Evolutionary conservation across 352 stramenopile genomes (phyloP), one percentile per base, ranked within the genome.

Genomic region (Phytophthora cactorum): DNA sequence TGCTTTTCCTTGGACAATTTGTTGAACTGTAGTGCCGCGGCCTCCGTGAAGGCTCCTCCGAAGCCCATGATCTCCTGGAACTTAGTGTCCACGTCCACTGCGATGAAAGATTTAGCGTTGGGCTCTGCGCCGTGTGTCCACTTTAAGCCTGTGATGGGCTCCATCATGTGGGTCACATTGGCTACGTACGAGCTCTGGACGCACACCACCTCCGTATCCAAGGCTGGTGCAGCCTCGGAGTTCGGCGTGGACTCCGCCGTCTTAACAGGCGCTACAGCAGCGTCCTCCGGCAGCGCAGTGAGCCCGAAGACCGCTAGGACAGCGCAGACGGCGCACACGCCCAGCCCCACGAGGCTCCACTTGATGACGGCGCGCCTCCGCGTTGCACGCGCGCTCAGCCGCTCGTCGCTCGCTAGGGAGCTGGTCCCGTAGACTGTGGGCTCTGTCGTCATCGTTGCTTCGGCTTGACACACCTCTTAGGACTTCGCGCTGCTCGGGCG

Each of bases 21-120:
- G 0, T 76, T 63, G 59, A 98, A 96, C 64, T 97, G 89, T 50
- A 97, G 72, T 7, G 88, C 86, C n/a, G 93, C 78, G 12, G 91
- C 86, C 60, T 98, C 94, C 3, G 94, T 98, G 63, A 98, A 98
- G 0, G 94, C 93, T 14, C 92, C 94, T 22, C 94, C 71, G 74
- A 98, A 98, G 41, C 94, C 94, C 52, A 92, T 75, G 32, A 96
- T 92, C 64, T 90, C 80, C 67, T 96, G 88, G 69, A 77, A 92
- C 53, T 78, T 70, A 12, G 77, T 76, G 17, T 68, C 59, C 22
- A 69, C 66, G 52, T 95, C 84, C 27, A 95, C 74, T 1, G 32
- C 10, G 66, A 95, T 85, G 36, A 69, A 75, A 9, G 82, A 89
- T 14, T 44, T 27, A 0, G 62, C 43, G 1, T 55, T 49, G 15